phyloP scores from a whole-genome alignment of 441 rosid genomes.

The Syzygium syzygioides region DNA sequence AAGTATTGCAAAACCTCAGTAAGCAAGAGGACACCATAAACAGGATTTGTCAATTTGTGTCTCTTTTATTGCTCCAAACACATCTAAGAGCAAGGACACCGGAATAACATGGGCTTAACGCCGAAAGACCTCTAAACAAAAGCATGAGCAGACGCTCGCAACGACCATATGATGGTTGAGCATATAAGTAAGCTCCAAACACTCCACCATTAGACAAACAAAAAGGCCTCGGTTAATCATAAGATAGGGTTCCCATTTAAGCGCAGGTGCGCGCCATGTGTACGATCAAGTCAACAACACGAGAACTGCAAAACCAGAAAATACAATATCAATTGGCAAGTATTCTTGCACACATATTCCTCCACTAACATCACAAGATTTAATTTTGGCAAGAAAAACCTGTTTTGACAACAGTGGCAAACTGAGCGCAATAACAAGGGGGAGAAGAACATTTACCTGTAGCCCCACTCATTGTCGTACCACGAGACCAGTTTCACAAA shows the following conservation, averaged over 20 bases:
- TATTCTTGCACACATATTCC: neutral
- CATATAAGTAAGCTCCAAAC: neutral
- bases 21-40: neutral
- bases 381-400: neutral
- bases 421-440: neutral
- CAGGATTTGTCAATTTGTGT: fast-evolving
- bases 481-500: conserved; percentile 71
- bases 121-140: neutral
- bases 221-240: neutral
- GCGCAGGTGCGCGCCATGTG: conserved; percentile 45
- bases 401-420: neutral
- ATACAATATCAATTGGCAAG: neutral
- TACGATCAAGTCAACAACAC: conserved; percentile 63
- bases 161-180: neutral
- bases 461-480: conserved; percentile 94
- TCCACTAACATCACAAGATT: neutral
- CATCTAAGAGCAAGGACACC: neutral
- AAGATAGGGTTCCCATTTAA: neutral
- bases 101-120: neutral
- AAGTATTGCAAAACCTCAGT: neutral
- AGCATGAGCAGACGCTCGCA: neutral
- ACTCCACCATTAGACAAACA: neutral
- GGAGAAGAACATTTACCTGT: conserved; percentile 40
- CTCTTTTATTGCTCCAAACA: neutral
- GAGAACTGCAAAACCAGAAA: conserved; percentile 34